Evolutionary conservation across 106 monocot genomes (phyloP), one percentile per base, ranked within the genome.

Genomic region (Apostasia ramifera): DNA sequence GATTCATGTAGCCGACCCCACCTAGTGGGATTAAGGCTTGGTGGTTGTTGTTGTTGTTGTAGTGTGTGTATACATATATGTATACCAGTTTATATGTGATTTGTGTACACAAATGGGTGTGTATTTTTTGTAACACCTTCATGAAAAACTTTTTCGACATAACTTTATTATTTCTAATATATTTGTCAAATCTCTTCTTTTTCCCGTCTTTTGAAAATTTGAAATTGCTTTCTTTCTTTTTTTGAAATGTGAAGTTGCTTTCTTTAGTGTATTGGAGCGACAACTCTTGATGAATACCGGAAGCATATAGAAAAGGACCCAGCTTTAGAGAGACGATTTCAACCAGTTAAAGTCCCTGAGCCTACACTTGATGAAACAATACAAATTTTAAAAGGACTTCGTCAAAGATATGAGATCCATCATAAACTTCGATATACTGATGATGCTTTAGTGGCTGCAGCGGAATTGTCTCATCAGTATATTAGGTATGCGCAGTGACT

Each of bases 261-360:
- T 12, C 2, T 10, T 54, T 41, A 76, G 75, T 76, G 75, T 62
- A 76, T 76, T 69, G 75, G 75, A 69, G 75, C 75, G 3, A 76
- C 75, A 46, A 76, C 75, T 1, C 75, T 76, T 38, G 75, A 76
- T 69, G 75, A 76, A 40, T 76, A 76, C 57, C 47, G 68, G 41
- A 76, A 76, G 61, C 75, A 76, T 41, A 76, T 76, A 44, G 75
- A 76, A 61, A 76, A 76, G 54, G 75, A 76, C 6, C 75, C 75
- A 26, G 75, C 75, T 26, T 15, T 76, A 42, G 75, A 76, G 69
- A 76, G 75, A 15, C 55, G 75, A 59, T 76, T 76, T 45, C 75
- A 76, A 45, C 75, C 75, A 58, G 75, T 76, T 61, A 76, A 69
- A 76, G 68, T 76, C 0, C 75, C 75, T 42, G 75, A 76, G 68